Evolutionary conservation across 352 stramenopile genomes (phyloP), one percentile per base, ranked within the genome.

Genomic region (Pythium apleroticum): DNA sequence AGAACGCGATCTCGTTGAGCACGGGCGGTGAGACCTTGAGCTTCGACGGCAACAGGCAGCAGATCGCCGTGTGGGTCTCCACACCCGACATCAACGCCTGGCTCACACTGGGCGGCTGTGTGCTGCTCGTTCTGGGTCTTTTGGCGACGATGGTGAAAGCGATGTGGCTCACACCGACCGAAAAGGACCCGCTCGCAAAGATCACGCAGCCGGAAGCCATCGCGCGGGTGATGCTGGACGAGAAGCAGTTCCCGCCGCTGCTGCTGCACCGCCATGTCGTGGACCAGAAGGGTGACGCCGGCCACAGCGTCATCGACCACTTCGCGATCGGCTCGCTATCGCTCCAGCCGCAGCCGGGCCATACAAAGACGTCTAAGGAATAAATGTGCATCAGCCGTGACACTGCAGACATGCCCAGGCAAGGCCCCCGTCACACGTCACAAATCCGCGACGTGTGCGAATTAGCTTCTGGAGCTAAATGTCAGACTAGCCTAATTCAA

Each of bases 191-290:
- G 8, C 30, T 61, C 0, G 52, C 17, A 4, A 7, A 58, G 4
- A 37, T 63, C 55, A 49, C 46, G 4, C 27, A 57, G 17, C 46
- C 62, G 7, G 45, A 69, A 25, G 62, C 58, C 20, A 58, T 69
- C 15, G 62, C 62, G 8, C 53, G 50, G 4, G 55, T 63, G 17
- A 57, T 68, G 52, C 17, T 68, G 30, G 61, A 68, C 25, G 52
- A 63, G 17, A 20, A 20, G 1, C 33, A 53, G 46, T 69, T 63
- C 27, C 62, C 62, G 4, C 55, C 62, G 10, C 8, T 50, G 9
- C 11, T 69, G 7, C 33, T 69, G 19, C 24, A 59, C 14, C 62
- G 54, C n/a, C 43, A 25, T 9, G 22, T 68, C 12, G 50, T 61
- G 4, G 9, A 22, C n/a, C n/a, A 30, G 3, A 52, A 52, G 43